Conservation (phyloP, 257 asterid genomes). For the Solanum piurae region DNA sequence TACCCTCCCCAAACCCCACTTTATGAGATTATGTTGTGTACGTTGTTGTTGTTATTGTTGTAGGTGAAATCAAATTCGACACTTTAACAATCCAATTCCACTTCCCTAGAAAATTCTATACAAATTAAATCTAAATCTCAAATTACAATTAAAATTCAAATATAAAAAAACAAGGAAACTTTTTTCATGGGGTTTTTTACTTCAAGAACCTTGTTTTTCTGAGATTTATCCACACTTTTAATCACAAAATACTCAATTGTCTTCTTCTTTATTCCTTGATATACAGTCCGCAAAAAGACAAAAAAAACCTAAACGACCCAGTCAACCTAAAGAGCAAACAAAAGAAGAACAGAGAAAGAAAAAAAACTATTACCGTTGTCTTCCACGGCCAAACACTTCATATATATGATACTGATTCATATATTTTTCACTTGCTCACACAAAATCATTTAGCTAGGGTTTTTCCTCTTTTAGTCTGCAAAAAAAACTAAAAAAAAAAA, state of each 20-base stretch:
- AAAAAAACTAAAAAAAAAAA: too few relatives aligned
- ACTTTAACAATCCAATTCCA: neutral
- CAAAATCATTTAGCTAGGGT: too few relatives aligned
- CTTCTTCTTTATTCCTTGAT: constrained; percentile 94
- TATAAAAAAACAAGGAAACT: neutral
- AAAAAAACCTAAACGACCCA: too few relatives aligned
- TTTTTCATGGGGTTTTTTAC: constrained; percentile 29
- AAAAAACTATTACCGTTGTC: too few relatives aligned
- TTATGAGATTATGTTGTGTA: too few relatives aligned
- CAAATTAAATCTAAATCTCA: neutral
- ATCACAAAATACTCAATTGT: constrained; percentile 81
- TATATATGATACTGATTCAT: too few relatives aligned
- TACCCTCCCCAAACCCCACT: too few relatives aligned
- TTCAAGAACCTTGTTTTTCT: constrained; percentile 84
- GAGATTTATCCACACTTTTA: constrained; percentile 89
- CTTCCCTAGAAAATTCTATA: neutral
- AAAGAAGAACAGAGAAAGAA: too few relatives aligned
- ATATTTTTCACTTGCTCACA: too few relatives aligned
- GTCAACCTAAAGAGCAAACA: too few relatives aligned
- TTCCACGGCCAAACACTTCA: too few relatives aligned
- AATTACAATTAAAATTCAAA: neutral
- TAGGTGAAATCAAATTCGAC: neutral
- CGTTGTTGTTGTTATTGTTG: neutral
- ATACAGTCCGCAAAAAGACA: constrained; percentile 50
- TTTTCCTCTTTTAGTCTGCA: too few relatives aligned